Base-by-base conservation (phyloP, 257 asterid species). In the Catharanthus roseus region DNA sequence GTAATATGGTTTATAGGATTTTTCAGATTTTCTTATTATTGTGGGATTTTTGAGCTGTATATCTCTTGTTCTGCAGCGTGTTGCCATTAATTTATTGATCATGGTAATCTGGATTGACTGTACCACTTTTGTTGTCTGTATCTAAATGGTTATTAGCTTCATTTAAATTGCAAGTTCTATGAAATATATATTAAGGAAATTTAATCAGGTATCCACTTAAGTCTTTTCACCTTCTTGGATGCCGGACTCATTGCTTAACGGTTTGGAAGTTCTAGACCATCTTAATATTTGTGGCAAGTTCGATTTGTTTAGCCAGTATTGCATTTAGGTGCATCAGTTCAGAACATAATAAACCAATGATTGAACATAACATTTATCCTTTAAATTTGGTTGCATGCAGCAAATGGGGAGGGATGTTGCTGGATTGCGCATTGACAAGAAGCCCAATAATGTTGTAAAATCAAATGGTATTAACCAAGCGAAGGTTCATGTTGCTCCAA, bases 351-450 rank as follows among this genome's bases (percentile, higher is more conserved):
- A 7, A 15, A 60, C 65, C 45, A 19, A 0, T 4, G 18, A 19
- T 0, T 61, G 45, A 34, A 18, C 45, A 58, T 33, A 7, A 16
- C 42, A 34, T 26, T 26, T 10, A 26, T 12, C 5, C 33, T 28
- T 56, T 2, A 56, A 11, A 33, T 36, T 71, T 33, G 45, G 9
- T 75, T 64, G 23, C 53, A 5, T 77, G 84, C 83, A 80, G 88
- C 80, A 67, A 74, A 86, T 86, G 91, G 91, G 84, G 79, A 86
- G 88, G 78, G 88, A 84, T 63, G 60, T 84, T 60, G 31, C 88
- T 45, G 88, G 87, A 57, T 65, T 84, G 68, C 83, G 80, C 58
- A 70, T 61, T 72, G 86, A 82, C 72, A 83, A 76, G 80, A 79
- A 71, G 66, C 74, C 85, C 62, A 72, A 50, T 65, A 75, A 38